phyloP scores from a whole-genome alignment of 495 filamentous ascomycete genomes.

The Xylona heveae region DNA sequence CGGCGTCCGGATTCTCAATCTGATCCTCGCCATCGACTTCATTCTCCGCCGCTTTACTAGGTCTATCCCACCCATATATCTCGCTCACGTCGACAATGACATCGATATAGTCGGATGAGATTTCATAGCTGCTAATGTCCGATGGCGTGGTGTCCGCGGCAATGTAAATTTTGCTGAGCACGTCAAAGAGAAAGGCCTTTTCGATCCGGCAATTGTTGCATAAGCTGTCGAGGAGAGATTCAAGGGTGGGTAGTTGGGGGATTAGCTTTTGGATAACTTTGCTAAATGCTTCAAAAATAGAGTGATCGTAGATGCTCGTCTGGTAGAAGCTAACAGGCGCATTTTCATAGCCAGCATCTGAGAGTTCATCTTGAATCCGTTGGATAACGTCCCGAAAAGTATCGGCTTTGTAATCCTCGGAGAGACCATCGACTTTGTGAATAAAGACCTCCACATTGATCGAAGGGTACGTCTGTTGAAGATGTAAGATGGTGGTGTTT shows the following conservation, averaged over 20 bases:
- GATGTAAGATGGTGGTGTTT: constrained; percentile 64
- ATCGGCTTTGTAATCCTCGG: constrained; percentile 84
- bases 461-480: constrained; percentile 68
- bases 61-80: constrained; percentile 64
- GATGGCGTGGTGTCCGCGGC: constrained; percentile 85
- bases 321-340: constrained; percentile 81
- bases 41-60: constrained; percentile 24
- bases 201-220: constrained; percentile 81
- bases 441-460: constrained; percentile 97
- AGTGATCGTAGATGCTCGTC: constrained; percentile 94
- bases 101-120: constrained; percentile 94
- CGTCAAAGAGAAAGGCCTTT: constrained; percentile 93
- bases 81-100: constrained; percentile 92
- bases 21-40: constrained; percentile 41
- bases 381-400: constrained; percentile 89
- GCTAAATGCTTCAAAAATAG: constrained; percentile 92
- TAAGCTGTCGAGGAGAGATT: constrained; percentile 76
- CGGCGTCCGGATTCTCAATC: constrained; percentile 41
- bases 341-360: constrained; percentile 77
- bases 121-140: constrained; percentile 85
- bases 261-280: constrained; percentile 97
- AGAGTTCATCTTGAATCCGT: constrained; percentile 90
- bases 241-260: constrained; percentile 75
- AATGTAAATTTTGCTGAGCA: constrained; percentile 94
- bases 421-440: constrained; percentile 89